A percentile compares a stretch with the other conserved stretches of the same genome.
These are phyloP conservation scores for Capsicum chinense DNA, from an alignment of 257 asterid species.

Conservation along the genomic window DNA sequence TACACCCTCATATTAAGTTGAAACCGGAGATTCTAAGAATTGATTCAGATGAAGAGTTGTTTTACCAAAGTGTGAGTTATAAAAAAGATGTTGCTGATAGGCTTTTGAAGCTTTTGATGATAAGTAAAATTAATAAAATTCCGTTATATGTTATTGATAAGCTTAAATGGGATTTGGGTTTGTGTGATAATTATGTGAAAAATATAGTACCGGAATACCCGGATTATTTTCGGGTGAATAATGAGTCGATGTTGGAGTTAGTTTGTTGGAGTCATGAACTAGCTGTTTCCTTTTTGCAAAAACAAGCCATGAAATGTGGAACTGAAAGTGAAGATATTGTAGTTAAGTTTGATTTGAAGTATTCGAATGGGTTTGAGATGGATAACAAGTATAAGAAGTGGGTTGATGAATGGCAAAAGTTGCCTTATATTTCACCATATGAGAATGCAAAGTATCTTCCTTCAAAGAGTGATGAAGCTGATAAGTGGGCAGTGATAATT, in stretches of 20 bases:
- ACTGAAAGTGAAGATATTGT: not conserved
- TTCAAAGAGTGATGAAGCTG: constrained; percentile 65
- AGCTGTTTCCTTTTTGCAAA: constrained; percentile 71
- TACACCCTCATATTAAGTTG: constrained; percentile 83
- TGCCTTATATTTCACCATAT: constrained; percentile 84
- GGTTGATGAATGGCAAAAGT: constrained; percentile 89
- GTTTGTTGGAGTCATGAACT: constrained; percentile 87
- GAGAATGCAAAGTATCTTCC: constrained; percentile 62
- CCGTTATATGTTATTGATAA: constrained; percentile 60
- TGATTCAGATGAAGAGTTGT: constrained; percentile 61
- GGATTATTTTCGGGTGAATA: constrained; percentile 68
- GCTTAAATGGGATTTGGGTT: constrained; percentile 85
- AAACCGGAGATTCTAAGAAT: constrained; percentile 51
- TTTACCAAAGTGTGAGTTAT: constrained; percentile 58
- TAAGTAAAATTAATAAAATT: constrained; percentile 61
- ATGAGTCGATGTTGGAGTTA: constrained; percentile 59
- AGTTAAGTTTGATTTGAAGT: constrained; percentile 49
- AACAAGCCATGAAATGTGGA: constrained; percentile 38
- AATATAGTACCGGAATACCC: constrained; percentile 81
- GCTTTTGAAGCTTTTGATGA: constrained; percentile 85
- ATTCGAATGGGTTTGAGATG: constrained; percentile 74
- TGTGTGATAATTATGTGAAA: constrained; percentile 62
- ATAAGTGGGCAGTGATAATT: constrained; percentile 76
- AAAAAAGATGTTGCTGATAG: constrained; percentile 71
- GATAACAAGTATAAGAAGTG: constrained; percentile 80